Conservation (phyloP, 1,139 yeast species). For the Groenewaldozyma sp. region DNA sequence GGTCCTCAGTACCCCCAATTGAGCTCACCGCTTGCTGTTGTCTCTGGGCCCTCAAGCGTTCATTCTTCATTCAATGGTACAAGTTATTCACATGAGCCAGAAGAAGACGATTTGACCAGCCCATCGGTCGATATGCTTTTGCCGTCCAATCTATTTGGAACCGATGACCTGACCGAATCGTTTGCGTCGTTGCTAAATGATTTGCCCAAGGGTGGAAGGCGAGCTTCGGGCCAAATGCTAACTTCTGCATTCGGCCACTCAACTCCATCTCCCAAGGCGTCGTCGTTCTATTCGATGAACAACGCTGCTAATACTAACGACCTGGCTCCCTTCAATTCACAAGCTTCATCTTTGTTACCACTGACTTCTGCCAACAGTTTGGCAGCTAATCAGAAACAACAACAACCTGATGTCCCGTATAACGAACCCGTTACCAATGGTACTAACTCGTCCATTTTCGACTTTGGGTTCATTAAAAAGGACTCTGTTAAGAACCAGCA, state of each 20-base stretch:
- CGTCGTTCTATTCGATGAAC: too few species aligned
- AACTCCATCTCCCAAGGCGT: conserved; percentile 3
- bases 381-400: too few species aligned
- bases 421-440: conserved; percentile 2
- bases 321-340: background rate
- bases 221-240: conserved; percentile 20
- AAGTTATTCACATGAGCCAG: background rate
- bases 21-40: background rate
- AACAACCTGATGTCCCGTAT: too few species aligned
- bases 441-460: background rate
- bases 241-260: conserved; percentile 12
- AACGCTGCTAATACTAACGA: background rate
- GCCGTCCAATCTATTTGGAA: conserved; percentile 27
- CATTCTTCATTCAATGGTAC: conserved; percentile 1
- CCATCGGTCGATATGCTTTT: conserved; percentile 25
- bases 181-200: conserved; percentile 14
- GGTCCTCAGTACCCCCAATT: background rate
- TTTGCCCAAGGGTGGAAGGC: conserved; percentile 6
- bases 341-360: background rate
- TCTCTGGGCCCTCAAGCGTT: conserved; percentile 1
- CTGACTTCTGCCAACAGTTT: conserved; percentile 8
- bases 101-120: conserved; percentile 16
- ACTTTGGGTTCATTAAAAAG: background rate
- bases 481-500: background rate
- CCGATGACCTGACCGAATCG: conserved; percentile 23